These are phyloP conservation scores for Myxozyma geophila DNA, from an alignment of 805 yeast genomes.

Conservation along the genomic window DNA sequence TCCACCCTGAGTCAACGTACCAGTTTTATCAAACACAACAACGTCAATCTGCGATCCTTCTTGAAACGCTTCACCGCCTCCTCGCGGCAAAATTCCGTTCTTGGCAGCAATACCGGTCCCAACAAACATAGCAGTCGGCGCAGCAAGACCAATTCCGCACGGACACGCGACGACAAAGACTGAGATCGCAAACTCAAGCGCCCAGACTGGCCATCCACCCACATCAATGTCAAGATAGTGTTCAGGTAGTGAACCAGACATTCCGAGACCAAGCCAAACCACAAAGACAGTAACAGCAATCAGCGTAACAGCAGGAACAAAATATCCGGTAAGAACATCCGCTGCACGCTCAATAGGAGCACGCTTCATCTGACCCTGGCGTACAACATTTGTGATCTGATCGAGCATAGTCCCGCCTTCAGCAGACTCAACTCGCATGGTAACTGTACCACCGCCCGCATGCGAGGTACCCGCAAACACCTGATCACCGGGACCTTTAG, in stretches of 20 bases:
- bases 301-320: conserved; percentile 70
- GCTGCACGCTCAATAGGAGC: conserved; percentile 78
- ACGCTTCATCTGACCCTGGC: conserved; percentile 72
- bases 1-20: conserved; percentile 71
- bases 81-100: conserved; percentile 73
- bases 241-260: conserved; percentile 57
- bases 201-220: conserved; percentile 81
- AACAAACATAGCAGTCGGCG: conserved; percentile 80
- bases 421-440: conserved; percentile 60
- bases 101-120: conserved; percentile 81
- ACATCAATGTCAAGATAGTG: conserved; percentile 63
- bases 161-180: conserved; percentile 87
- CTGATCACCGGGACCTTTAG: conserved; percentile 63
- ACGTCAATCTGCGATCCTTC: conserved; percentile 68
- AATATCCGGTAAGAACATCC: conserved; percentile 67
- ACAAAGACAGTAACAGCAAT: conserved; percentile 69
- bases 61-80: conserved; percentile 83
- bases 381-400: conserved; percentile 68
- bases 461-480: conserved; percentile 76
- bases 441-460: conserved; percentile 58
- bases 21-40: conserved; percentile 79
- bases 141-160: conserved; percentile 83
- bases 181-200: conserved; percentile 74
- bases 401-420: conserved; percentile 71
- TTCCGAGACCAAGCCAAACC: conserved; percentile 67